Percentiles rank a stretch among this genome's conserved stretches.
Evolutionary conservation across 1,284 basidiomycete genomes (phyloP).

Genomic region (Gymnopus androsaceus): DNA sequence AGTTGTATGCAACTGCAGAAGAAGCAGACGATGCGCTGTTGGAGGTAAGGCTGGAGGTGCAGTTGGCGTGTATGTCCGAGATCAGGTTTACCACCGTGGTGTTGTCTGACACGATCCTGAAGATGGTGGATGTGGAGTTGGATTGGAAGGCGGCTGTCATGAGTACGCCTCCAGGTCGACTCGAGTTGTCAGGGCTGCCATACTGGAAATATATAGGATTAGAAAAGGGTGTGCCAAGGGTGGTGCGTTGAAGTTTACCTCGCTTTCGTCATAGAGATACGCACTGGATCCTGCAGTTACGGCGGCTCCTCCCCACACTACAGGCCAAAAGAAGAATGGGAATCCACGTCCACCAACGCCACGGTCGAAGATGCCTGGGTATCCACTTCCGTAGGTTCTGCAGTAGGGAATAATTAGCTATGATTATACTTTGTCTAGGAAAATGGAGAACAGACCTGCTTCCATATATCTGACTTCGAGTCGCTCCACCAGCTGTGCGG

Average conservation of each 20-base stretch:
- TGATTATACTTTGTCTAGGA: not conserved
- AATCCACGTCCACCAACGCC: slow-evolving; percentile 50
- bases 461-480: slow-evolving; percentile 37
- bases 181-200: slow-evolving; percentile 50
- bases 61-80: slow-evolving; percentile 45
- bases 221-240: not conserved
- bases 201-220: slow-evolving; percentile 33
- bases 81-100: slow-evolving; percentile 54
- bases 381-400: slow-evolving; percentile 62
- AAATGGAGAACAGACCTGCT: slow-evolving; percentile 25
- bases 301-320: slow-evolving; percentile 49
- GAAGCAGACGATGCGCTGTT: slow-evolving; percentile 8
- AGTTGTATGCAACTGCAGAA: slow-evolving; percentile 29
- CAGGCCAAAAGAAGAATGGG: slow-evolving; percentile 62
- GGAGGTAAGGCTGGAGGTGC: slow-evolving; percentile 34
- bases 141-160: slow-evolving; percentile 53
- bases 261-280: slow-evolving; percentile 46
- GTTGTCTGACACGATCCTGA: slow-evolving; percentile 61
- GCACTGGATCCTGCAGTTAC: slow-evolving; percentile 33
- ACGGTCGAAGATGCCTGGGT: slow-evolving; percentile 44
- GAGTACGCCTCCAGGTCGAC: slow-evolving; percentile 61
- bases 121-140: slow-evolving; percentile 45
- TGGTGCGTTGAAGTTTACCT: slow-evolving; percentile 33
- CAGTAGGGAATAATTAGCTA: not conserved
- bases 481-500: slow-evolving; percentile 38